Conservation (phyloP, 805 yeast species). For the Candida adriatica region DNA sequence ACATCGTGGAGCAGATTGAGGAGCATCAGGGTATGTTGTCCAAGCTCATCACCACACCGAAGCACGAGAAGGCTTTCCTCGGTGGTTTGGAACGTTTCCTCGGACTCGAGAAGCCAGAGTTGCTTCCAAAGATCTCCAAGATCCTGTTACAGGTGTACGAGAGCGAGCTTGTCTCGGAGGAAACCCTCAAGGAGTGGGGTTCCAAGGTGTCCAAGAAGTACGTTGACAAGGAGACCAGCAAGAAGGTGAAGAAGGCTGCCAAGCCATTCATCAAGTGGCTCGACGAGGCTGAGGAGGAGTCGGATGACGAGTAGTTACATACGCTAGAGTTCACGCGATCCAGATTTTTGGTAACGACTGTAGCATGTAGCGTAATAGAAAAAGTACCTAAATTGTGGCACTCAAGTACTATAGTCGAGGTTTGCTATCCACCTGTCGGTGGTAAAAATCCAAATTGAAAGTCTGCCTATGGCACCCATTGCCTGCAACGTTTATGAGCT, state of each 20-base stretch:
- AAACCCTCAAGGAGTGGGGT: constrained; percentile 77
- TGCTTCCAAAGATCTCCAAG: constrained; percentile 71
- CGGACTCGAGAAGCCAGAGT: constrained; percentile 71
- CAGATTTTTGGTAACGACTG: too few species aligned
- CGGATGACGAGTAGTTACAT: constrained; percentile 25
- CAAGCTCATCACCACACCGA: constrained; percentile 61
- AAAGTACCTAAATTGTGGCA: too few species aligned
- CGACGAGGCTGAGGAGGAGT: constrained; percentile 83
- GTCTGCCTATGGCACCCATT: too few species aligned
- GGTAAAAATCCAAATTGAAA: too few species aligned
- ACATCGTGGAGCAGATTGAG: constrained; percentile 63
- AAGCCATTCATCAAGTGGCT: constrained; percentile 95
- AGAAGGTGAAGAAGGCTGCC: constrained; percentile 93
- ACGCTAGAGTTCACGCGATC: too few species aligned
- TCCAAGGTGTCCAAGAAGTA: constrained; percentile 87
- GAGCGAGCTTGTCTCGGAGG: constrained; percentile 79
- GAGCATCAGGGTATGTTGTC: constrained; percentile 77
- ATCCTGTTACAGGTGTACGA: constrained; percentile 77
- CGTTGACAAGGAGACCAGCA: constrained; percentile 85
- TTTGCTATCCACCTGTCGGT: too few species aligned
- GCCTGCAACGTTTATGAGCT: too few species aligned
- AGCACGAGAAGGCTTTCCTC: constrained; percentile 79
- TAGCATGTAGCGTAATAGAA: too few species aligned
- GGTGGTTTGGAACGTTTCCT: constrained; percentile 95
- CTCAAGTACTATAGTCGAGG: too few species aligned